Conservation (phyloP, 2,329 filamentous ascomycete species). For the Pezizomycotina sp. region DNA sequence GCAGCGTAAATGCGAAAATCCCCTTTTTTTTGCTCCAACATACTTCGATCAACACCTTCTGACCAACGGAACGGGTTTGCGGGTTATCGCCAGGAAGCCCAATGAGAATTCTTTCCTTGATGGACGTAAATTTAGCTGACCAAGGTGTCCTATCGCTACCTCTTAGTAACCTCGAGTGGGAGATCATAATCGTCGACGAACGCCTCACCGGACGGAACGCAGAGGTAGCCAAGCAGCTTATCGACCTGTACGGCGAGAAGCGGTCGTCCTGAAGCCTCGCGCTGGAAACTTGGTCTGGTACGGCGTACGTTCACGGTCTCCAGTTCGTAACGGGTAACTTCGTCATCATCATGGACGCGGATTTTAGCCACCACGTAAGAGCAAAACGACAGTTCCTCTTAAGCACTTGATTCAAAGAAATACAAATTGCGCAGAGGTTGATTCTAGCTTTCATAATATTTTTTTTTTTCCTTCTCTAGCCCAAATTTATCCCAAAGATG, state of each 20-base stretch:
- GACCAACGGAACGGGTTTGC: too few species aligned
- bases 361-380: slow-evolving; percentile 73
- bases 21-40: slow-evolving; percentile 3
- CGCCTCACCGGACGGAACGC: slow-evolving; percentile 87
- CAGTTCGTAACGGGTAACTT: slow-evolving; percentile 83
- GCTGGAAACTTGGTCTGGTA: slow-evolving; percentile 97
- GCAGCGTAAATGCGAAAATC: slow-evolving; percentile 47
- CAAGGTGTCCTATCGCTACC: background rate
- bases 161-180: slow-evolving; percentile 76
- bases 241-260: slow-evolving; percentile 58
- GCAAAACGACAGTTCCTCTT: too few species aligned
- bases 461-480: slow-evolving; percentile 29
- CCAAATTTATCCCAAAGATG: slow-evolving; percentile 96
- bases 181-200: slow-evolving; percentile 97
- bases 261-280: slow-evolving; percentile 72
- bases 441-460: too few species aligned
- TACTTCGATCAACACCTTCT: background rate
- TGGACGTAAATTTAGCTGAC: too few species aligned
- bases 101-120: too few species aligned
- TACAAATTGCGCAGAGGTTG: too few species aligned
- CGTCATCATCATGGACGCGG: slow-evolving; percentile 99
- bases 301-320: slow-evolving; percentile 87
- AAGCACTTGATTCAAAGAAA: too few species aligned
- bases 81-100: too few species aligned
- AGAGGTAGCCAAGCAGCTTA: slow-evolving; percentile 78